A percentile compares a stretch with the other conserved stretches of the same genome.
These are phyloP conservation scores for Gnetum montanum DNA, from an alignment of 75 land plant genomes.

Conservation along the genomic window DNA sequence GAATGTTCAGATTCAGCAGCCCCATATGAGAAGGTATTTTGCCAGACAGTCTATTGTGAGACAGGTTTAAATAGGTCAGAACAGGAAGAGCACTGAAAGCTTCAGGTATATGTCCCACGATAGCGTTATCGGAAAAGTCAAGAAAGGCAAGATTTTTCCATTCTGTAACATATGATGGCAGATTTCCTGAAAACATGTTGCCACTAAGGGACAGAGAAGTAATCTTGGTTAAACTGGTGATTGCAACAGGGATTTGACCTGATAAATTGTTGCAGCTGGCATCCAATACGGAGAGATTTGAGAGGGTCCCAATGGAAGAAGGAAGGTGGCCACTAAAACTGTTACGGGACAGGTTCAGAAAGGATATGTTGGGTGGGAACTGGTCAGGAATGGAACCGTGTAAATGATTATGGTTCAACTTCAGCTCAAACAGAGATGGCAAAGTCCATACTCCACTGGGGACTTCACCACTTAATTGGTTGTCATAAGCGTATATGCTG, in stretches of 20 bases:
- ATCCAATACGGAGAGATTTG: constrained; percentile 6
- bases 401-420: constrained; percentile 33
- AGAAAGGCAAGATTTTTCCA: constrained; percentile 12
- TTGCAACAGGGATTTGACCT: constrained; percentile 26
- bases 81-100: constrained; percentile 18
- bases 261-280: constrained; percentile 35
- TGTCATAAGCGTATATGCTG: constrained; percentile 11
- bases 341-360: constrained; percentile 34
- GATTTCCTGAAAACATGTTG: constrained; percentile 26
- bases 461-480: constrained; percentile 23
- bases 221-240: constrained; percentile 14
- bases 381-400: constrained; percentile 47
- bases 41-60: constrained; percentile 34
- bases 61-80: constrained; percentile 29
- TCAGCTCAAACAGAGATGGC: constrained; percentile 9
- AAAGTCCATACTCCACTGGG: constrained; percentile 26
- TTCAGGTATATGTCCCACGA: constrained; percentile 43
- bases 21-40: constrained; percentile 27
- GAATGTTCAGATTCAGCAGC: constrained; percentile 11
- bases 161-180: constrained; percentile 8
- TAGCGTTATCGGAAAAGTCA: constrained; percentile 22
- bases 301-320: constrained; percentile 4
- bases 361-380: constrained; percentile 3
- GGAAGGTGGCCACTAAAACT: constrained; percentile 23
- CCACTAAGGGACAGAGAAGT: constrained; percentile 16